phyloP scores from a whole-genome alignment of 2,329 filamentous ascomycete species.

The Mycocentrospora acerina region DNA sequence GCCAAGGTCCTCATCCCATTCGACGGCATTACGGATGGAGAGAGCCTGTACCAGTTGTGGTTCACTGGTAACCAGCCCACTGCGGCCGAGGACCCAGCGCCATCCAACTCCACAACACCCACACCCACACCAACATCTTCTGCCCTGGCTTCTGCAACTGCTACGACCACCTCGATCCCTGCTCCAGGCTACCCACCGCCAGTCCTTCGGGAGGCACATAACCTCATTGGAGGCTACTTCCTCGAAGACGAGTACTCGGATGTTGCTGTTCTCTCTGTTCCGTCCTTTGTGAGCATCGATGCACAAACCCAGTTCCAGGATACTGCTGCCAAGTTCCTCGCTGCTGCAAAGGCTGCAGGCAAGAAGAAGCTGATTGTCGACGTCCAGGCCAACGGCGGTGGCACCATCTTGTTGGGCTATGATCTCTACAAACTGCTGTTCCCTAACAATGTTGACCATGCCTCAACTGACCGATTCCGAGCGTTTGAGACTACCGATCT shows the following conservation, averaged over 20 bases:
- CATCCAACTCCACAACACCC: slow-evolving; percentile 19
- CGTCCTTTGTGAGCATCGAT: slow-evolving; percentile 42
- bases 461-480: slow-evolving; percentile 55
- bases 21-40: slow-evolving; percentile 45
- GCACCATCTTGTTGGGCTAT: slow-evolving; percentile 60
- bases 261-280: slow-evolving; percentile 48
- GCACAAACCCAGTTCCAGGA: slow-evolving; percentile 44
- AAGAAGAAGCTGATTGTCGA: slow-evolving; percentile 65
- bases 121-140: slow-evolving; percentile 18
- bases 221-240: slow-evolving; percentile 51
- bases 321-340: slow-evolving; percentile 46
- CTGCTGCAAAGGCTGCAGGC: slow-evolving; percentile 48
- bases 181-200: slow-evolving; percentile 50
- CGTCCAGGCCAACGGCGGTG: slow-evolving; percentile 60
- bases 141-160: slow-evolving; percentile 16
- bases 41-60: slow-evolving; percentile 43
- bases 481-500: slow-evolving; percentile 51
- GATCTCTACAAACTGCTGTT: slow-evolving; percentile 63
- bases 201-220: slow-evolving; percentile 43
- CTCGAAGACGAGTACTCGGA: slow-evolving; percentile 49
- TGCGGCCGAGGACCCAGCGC: slow-evolving; percentile 6
- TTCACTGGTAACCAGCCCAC: slow-evolving; percentile 32
- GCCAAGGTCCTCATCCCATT: slow-evolving; percentile 47
- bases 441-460: slow-evolving; percentile 50
- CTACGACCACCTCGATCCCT: slow-evolving; percentile 25